Conservation (phyloP, 495 filamentous ascomycete genomes). For the Podospora didyma region DNA sequence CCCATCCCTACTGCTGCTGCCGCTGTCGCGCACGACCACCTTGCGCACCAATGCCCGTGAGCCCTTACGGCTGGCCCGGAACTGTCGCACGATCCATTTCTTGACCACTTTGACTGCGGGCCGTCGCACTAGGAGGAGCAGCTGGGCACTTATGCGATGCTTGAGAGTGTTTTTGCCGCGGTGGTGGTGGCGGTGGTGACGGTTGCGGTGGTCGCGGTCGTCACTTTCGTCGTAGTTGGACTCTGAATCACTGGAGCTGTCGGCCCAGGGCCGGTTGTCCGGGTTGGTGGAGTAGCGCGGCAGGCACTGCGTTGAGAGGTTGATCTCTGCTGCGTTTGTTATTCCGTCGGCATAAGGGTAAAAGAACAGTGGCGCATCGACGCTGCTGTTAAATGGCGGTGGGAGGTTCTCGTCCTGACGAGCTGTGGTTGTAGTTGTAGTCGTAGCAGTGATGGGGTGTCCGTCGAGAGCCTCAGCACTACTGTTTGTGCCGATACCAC, state of each 20-base stretch:
- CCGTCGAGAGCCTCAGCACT: neutral
- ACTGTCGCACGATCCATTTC: constrained; percentile 21
- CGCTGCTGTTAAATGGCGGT: neutral
- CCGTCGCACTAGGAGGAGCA: too few species aligned
- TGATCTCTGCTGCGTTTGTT: neutral
- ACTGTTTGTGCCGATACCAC: too few species aligned
- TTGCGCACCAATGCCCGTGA: constrained; percentile 12
- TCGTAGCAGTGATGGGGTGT: neutral
- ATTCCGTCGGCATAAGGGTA: too few species aligned
- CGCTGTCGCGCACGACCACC: neutral
- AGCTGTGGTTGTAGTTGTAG: neutral
- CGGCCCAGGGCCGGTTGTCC: neutral
- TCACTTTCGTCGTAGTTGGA: neutral
- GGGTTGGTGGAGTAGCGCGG: constrained; percentile 14
- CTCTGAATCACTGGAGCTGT: neutral
- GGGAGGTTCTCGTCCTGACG: neutral
- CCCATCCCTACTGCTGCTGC: neutral
- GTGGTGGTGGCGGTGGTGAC: neutral
- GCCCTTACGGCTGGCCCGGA: constrained; percentile 17
- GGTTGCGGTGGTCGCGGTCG: neutral
- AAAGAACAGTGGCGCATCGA: too few species aligned
- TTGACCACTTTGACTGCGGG: constrained; percentile 14
- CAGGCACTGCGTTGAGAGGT: constrained; percentile 17
- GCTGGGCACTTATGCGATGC: neutral
- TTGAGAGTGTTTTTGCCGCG: neutral